Base-by-base conservation (phyloP, 139 green algal genomes). In the Desmodesmus armatus region DNA sequence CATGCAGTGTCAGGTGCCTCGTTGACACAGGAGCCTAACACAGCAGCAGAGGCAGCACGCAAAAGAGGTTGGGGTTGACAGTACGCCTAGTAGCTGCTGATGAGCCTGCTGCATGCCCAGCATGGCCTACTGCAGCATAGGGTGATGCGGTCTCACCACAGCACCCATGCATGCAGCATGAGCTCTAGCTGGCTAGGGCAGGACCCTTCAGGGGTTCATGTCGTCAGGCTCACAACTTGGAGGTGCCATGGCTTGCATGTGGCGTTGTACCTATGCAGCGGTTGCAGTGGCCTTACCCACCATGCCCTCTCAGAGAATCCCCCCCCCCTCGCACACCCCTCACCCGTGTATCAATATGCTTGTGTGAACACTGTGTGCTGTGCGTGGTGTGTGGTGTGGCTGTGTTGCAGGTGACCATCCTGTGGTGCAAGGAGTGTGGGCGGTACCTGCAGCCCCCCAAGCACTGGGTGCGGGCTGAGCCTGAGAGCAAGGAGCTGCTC, bases 401-500 rank as follows among this genome's bases (percentile, higher is more conserved):
- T 51, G 37, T 75, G 33, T 75, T 15, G 0, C 90, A 96, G 87
- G 89, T 96, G n/a, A 97, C 91, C 25, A 84, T 99, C 43, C 85
- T 98, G 25, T 98, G 92, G 89, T 99, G 97, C 91, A 96, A 96
- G 80, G 92, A 94, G 53, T 99, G 97, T 91, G 94, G 89, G 2
- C 86, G 97, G 29, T 99, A 98, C 88, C 92, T 99, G 63, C 94
- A 98, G 85, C 97, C 97, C 25, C 97, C 97, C 41, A 97, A 97
- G 88, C 93, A 98, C 77, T 99, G 97, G 97, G 75, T 99, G 5
- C 40, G 80, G 1, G 97, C 97, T 1, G 92, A 98, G 43, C 93
- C 95, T 2, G 97, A 99, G 87, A 96, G 88, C 69, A 98, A 98
- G 87, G 97, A 99, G 91, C 94, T 99, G 77, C 94, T 99, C 29